Percentiles rank a stretch among this genome's conserved stretches.
Conservation (phyloP, 2,329 filamentous ascomycete genomes). For the Pseudocercospora vitis region DNA sequence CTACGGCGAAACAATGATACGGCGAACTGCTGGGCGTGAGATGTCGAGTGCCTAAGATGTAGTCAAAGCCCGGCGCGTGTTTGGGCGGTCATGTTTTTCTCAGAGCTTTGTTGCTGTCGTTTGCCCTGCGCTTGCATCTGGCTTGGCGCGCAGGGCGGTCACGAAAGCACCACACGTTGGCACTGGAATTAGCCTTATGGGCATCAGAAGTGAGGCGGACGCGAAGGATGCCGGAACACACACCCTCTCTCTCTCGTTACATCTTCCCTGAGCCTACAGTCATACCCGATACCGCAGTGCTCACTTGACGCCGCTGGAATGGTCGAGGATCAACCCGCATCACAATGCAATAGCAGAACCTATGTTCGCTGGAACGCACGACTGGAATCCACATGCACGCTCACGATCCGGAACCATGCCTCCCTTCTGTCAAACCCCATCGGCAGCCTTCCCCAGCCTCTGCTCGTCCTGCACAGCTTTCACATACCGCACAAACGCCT, state of each 20-base stretch:
- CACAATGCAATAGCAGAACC: neutral
- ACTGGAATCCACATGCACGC: neutral
- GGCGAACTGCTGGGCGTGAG: no score
- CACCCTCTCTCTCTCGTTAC: no score
- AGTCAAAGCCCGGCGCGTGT: neutral
- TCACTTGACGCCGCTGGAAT: no score
- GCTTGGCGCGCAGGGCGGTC: no score
- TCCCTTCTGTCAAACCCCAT: constrained; percentile 3
- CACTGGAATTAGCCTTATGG: neutral
- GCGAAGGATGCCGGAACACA: constrained; percentile 6
- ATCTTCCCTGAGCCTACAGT: neutral
- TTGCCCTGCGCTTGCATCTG: no score
- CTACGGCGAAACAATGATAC: no score
- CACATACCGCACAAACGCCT: constrained; percentile 92
- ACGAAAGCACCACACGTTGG: no score
- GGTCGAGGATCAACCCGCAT: no score
- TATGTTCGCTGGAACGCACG: constrained; percentile 8
- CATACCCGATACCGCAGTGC: neutral
- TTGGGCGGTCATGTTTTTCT: neutral
- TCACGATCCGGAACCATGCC: constrained; percentile 9
- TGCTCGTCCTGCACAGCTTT: constrained; percentile 68
- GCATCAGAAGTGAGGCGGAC: neutral
- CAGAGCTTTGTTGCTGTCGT: constrained; percentile 4
- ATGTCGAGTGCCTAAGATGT: neutral
- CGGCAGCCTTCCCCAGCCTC: constrained; percentile 14